phyloP scores from a whole-genome alignment of 2,329 filamentous ascomycete species.

The Diaporthe ampelina region DNA sequence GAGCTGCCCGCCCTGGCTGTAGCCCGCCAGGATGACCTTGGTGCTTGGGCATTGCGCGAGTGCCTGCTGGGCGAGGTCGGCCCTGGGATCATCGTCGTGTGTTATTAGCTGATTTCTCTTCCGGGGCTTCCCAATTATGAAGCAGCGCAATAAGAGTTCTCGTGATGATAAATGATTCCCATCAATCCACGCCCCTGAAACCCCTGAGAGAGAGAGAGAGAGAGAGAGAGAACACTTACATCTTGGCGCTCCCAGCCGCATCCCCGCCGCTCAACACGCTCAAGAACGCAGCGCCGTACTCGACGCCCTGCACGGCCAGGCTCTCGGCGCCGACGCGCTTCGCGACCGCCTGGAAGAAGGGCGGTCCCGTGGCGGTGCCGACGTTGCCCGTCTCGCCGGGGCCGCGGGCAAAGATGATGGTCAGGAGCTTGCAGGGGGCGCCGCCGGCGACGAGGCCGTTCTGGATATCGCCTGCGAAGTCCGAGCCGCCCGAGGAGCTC shows the following conservation, averaged over 20 bases:
- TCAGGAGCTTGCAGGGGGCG: constrained; percentile 41
- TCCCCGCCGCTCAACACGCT: constrained; percentile 47
- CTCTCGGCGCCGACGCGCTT: constrained; percentile 37
- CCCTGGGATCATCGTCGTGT: neutral
- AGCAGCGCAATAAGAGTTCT: too few relatives aligned
- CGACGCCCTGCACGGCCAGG: constrained; percentile 48
- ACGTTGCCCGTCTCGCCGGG: constrained; percentile 48
- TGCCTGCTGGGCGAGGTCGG: constrained; percentile 26
- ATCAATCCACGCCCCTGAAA: too few relatives aligned
- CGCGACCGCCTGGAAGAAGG: constrained; percentile 45
- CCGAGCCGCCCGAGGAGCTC: neutral
- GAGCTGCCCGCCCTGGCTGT: constrained; percentile 45
- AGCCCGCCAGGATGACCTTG: constrained; percentile 56
- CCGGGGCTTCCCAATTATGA: neutral
- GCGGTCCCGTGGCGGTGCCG: constrained; percentile 46
- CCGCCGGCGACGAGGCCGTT: constrained; percentile 23
- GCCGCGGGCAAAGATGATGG: constrained; percentile 49
- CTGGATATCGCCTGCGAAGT: constrained; percentile 18
- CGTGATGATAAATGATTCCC: too few relatives aligned
- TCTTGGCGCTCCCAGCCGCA: constrained; percentile 39
- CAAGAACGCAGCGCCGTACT: constrained; percentile 45
- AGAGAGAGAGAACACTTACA: neutral
- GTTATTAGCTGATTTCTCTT: neutral
- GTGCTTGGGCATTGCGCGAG: constrained; percentile 47
- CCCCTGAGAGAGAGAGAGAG: too few relatives aligned